A percentile compares a stretch with the other conserved stretches of the same genome.
These are phyloP conservation scores for Cladophialophora exuberans DNA, from an alignment of 2,329 filamentous ascomycete genomes.

Conservation along the genomic window DNA sequence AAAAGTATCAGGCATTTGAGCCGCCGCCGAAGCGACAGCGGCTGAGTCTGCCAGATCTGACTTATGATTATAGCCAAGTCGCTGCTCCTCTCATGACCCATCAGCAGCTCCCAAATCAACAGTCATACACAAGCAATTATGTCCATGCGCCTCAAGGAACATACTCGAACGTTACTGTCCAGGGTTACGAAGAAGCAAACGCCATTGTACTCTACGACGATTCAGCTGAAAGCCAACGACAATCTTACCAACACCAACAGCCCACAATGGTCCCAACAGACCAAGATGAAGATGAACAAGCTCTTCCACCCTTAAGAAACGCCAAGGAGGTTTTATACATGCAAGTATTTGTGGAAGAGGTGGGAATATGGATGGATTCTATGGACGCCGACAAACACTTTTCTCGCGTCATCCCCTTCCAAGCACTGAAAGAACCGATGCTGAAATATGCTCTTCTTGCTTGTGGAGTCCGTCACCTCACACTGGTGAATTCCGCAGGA, in stretches of 20 bases:
- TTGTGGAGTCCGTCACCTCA: slow-evolving; percentile 82
- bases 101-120: slow-evolving; percentile 50
- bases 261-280: slow-evolving; percentile 25
- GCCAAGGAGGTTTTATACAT: slow-evolving; percentile 84
- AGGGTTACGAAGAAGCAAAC: slow-evolving; percentile 37
- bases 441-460: slow-evolving; percentile 85
- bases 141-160: slow-evolving; percentile 47
- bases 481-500: slow-evolving; percentile 65
- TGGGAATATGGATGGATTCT: slow-evolving; percentile 92
- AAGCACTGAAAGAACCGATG: slow-evolving; percentile 82
- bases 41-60: slow-evolving; percentile 27
- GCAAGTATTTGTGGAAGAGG: slow-evolving; percentile 89
- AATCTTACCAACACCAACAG: slow-evolving; percentile 24
- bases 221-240: slow-evolving; percentile 37
- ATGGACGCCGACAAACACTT: slow-evolving; percentile 87
- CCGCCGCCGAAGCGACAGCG: slow-evolving; percentile 40
- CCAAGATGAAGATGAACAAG: slow-evolving; percentile 39
- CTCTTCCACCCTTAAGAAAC: slow-evolving; percentile 66
- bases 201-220: slow-evolving; percentile 36
- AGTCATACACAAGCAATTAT: slow-evolving; percentile 38
- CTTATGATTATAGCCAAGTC: slow-evolving; percentile 40
- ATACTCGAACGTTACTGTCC: slow-evolving; percentile 43
- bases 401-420: slow-evolving; percentile 78
- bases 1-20: slow-evolving; percentile 67
- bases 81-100: slow-evolving; percentile 43